Conservation (phyloP, 306 rosid genomes). For the Vigna radiata region DNA sequence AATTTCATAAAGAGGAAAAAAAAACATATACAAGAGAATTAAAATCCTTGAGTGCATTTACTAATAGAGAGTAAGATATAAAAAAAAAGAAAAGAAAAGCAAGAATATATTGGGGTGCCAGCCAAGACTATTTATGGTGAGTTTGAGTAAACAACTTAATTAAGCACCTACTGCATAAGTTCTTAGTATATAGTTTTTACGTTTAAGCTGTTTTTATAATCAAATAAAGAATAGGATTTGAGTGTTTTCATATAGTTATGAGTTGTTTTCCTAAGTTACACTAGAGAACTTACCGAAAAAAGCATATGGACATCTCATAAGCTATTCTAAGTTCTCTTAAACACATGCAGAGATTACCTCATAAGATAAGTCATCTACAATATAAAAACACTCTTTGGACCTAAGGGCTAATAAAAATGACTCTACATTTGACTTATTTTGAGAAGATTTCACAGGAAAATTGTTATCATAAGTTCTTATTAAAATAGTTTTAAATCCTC, state of each 20-base stretch:
- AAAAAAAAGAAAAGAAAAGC: neutral
- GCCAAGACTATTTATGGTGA: neutral
- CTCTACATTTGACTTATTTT: too few species aligned
- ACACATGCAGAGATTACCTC: neutral
- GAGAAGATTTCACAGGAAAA: too few species aligned
- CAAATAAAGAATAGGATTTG: neutral
- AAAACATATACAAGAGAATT: neutral
- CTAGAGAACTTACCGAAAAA: neutral
- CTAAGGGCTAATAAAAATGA: neutral
- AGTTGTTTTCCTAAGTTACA: neutral
- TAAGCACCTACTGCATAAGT: neutral
- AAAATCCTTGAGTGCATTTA: conserved; percentile 8
- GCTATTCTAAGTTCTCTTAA: neutral
- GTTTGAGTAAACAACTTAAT: neutral
- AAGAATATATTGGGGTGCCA: neutral
- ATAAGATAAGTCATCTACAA: neutral
- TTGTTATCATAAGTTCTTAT: neutral
- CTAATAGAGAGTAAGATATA: neutral
- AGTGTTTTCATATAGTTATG: neutral
- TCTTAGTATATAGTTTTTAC: neutral
- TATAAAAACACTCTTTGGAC: neutral
- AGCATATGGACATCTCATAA: neutral
- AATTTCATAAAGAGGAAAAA: conserved; percentile 2
- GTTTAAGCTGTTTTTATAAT: neutral
- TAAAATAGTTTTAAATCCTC: neutral